Percentiles rank a stretch among this genome's conserved stretches.
These are phyloP conservation scores for Arthrinium puccinioides DNA, from an alignment of 2,329 filamentous ascomycete species.

Conservation along the genomic window DNA sequence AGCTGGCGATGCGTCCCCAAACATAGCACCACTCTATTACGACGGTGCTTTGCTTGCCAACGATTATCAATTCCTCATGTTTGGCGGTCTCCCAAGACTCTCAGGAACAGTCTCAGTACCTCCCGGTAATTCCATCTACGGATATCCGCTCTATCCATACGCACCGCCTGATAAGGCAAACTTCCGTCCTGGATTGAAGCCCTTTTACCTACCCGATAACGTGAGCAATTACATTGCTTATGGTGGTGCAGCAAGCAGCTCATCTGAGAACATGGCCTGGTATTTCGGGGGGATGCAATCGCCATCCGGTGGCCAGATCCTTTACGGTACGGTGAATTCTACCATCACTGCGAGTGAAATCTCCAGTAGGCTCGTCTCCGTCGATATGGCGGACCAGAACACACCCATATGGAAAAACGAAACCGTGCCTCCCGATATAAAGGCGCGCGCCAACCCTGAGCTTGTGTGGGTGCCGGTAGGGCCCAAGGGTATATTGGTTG, in stretches of 20 bases:
- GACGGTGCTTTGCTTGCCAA: constrained; percentile 62
- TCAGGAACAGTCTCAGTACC: constrained; percentile 24
- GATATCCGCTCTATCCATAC: constrained; percentile 47
- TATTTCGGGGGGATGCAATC: constrained; percentile 61
- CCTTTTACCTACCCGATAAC: constrained; percentile 29
- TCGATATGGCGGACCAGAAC: constrained; percentile 49
- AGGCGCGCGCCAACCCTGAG: constrained; percentile 54
- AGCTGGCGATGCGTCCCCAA: constrained; percentile 37
- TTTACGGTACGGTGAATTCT: constrained; percentile 21
- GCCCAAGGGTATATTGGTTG: constrained; percentile 66
- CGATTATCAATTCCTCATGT: constrained; percentile 54
- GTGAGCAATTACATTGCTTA: constrained; percentile 57
- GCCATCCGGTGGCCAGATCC: constrained; percentile 41
- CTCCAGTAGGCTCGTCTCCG: constrained; percentile 50
- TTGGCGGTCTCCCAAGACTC: constrained; percentile 45
- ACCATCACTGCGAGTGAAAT: constrained; percentile 32
- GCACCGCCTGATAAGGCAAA: constrained; percentile 32
- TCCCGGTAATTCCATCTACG: constrained; percentile 36
- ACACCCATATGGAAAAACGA: constrained; percentile 48
- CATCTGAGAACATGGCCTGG: constrained; percentile 64
- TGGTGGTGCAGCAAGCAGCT: constrained; percentile 56
- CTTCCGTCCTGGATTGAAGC: constrained; percentile 36
- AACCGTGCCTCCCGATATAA: constrained; percentile 40
- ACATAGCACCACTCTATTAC: constrained; percentile 46
- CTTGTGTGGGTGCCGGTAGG: constrained; percentile 74